Evolutionary conservation across 2,329 filamentous ascomycete species (phyloP), one percentile per base, ranked within the genome.

Genomic region (Arthroderma sp.): DNA sequence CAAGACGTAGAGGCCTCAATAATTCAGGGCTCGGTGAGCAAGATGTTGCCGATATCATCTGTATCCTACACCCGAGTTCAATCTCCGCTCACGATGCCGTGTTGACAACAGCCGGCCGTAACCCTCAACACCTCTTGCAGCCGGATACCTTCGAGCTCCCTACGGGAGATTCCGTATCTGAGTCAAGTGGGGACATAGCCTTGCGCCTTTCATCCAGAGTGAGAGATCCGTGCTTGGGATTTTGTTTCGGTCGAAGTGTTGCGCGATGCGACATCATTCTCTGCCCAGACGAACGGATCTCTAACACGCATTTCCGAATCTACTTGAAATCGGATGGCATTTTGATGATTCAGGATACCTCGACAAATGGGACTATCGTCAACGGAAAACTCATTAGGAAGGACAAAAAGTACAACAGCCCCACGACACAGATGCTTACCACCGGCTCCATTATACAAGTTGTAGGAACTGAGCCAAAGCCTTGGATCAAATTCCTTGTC

Each of bases 281-380:
- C 39, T 74, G 75, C 54, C 77, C 86, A 40, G 72, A 80, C 50
- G 82, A 89, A 52, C 59, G 76, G 84, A 37, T 98, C 48, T 96
- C 89, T 69, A 95, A 96, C 59, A 74, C 83, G n/a, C 91, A 98
- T 61, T 98, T 96, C 61, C 82, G 86, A 43, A 94, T 98, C 50
- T 94, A 83, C 58, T 73, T 94, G 54, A 98, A 93, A 55, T 71
- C 79, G n/a, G 78, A 85, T 51, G 86, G 83, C 29, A 80, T 84
- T 46, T 73, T 95, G 51, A 94, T 98, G 86, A 69, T 96, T 8
- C 82, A 94, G 61, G 91, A 98, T 58, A 76, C 80, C 59, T 96
- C 91, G 0, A 95, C 87, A n/a, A 98, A 96, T 57, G 91, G 91
- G 29, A 96, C 91, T 3, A 71, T 86, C 48, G 86, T 96, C 46